These are phyloP conservation scores for Gyrodon lividus DNA, from an alignment of 768 basidiomycete species.

Conservation along the genomic window DNA sequence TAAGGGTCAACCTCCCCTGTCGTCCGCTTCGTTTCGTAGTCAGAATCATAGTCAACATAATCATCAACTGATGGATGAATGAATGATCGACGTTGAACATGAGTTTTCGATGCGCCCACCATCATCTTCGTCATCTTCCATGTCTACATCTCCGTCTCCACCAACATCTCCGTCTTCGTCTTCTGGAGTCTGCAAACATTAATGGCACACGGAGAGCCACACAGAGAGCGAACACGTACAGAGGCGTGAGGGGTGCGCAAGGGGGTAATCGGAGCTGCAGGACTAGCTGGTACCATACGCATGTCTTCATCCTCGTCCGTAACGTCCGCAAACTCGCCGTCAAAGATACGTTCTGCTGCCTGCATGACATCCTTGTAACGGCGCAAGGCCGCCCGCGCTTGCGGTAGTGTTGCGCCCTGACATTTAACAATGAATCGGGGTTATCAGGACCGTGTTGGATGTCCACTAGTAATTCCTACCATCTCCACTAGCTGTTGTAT, in stretches of 20 bases:
- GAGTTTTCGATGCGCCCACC: slow-evolving; percentile 29
- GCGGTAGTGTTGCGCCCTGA: slow-evolving; percentile 78
- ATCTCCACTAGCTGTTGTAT: slow-evolving; percentile 64
- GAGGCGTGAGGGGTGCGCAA: slow-evolving; percentile 24
- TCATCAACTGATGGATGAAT: slow-evolving; percentile 42
- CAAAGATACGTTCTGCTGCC: slow-evolving; percentile 83
- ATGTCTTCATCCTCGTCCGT: slow-evolving; percentile 50
- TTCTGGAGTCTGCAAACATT: slow-evolving; percentile 53
- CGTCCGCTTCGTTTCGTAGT: slow-evolving; percentile 53
- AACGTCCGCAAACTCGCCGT: slow-evolving; percentile 81
- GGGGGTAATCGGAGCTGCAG: slow-evolving; percentile 26
- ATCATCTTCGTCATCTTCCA: slow-evolving; percentile 52
- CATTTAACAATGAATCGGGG: slow-evolving; percentile 1
- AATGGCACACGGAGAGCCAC: neutral
- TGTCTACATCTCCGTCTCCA: slow-evolving; percentile 48
- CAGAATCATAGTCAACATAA: slow-evolving; percentile 81
- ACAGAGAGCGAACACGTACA: slow-evolving; percentile 15
- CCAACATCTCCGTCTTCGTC: slow-evolving; percentile 46
- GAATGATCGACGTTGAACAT: slow-evolving; percentile 9
- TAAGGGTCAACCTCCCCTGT: slow-evolving; percentile 81
- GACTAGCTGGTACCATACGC: slow-evolving; percentile 39
- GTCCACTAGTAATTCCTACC: slow-evolving; percentile 32
- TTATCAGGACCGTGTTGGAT: neutral
- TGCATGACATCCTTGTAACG: slow-evolving; percentile 89
- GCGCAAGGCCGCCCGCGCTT: slow-evolving; percentile 80